Base-by-base conservation (phyloP, 495 filamentous ascomycete genomes). In the Xylaria castorea region DNA sequence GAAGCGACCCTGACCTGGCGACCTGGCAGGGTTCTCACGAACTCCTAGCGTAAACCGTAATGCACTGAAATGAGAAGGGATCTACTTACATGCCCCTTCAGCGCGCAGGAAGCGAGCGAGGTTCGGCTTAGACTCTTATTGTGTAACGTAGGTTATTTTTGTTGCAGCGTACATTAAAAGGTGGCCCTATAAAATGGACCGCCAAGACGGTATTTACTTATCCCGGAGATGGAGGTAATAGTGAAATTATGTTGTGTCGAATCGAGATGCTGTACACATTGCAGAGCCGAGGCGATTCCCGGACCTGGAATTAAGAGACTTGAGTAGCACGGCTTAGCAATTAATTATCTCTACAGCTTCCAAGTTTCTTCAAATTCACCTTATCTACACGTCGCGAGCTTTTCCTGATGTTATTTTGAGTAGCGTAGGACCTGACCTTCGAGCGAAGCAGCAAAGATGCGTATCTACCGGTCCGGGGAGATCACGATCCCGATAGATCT, bases 401-500 rank as follows among this genome's bases (percentile, higher is more conserved):
- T 25, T 53, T 38, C 20, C n/a, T 14, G 36, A 32, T 14, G 3
- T 2, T 36, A 20, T 38, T 11, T 16, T 67, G 22, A 68, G n/a
- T 57, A 22, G 36, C 9, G 12, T n/a, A 34, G 30, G 2, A 30
- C 18, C 34, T 1, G 12, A 42, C 20, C 20, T 42, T 57, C 34
- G 18, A 34, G 5, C 3, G 57, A 22, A 71, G 34, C 48, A 71
- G 32, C 48, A 76, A 32, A 30, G n/a, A 83, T 82, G 81, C 75
- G 73, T 34, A 75, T 79, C 32, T 83, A 83, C 65, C 73, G 73
- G 46, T 75, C 74, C 25, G 71, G 48, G 16, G 70, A 70, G 20
- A 82, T 82, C 69, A 51, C 70, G 7, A 81, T 82, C 40, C 80
- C 80, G 0, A 68, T 66, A 18, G 74, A 81, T 72, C 75, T 79